These are phyloP conservation scores for Cyclanthera cordifolia DNA, from an alignment of 306 rosid genomes.

Conservation along the genomic window DNA sequence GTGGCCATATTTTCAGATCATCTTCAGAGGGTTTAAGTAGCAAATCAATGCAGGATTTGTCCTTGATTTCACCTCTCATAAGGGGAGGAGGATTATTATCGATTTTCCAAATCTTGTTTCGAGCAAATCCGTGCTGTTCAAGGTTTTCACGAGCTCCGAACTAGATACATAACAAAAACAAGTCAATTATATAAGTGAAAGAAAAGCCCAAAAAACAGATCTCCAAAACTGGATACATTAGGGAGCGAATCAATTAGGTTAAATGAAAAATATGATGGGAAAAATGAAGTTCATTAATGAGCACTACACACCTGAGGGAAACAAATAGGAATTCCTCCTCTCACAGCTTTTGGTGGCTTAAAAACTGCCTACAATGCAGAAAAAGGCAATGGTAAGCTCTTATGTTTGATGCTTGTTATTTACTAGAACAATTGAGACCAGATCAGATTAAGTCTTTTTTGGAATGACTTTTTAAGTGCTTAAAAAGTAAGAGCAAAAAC, in stretches of 20 bases:
- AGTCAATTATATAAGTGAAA: background rate
- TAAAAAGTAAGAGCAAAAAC: no score
- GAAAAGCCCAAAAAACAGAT: background rate
- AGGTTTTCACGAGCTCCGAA: constrained; percentile 60
- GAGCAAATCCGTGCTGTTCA: constrained; percentile 83
- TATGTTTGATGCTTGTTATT: background rate
- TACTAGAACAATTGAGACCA: background rate
- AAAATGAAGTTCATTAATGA: background rate
- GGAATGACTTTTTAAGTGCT: no score
- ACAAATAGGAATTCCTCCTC: constrained; percentile 94
- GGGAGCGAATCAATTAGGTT: background rate
- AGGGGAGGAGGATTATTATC: constrained; percentile 62
- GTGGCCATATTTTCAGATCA: constrained; percentile 78
- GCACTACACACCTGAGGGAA: constrained; percentile 60
- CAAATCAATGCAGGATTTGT: constrained; percentile 48
- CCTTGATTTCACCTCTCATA: constrained; percentile 30
- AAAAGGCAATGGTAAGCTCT: background rate
- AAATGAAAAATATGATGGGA: background rate
- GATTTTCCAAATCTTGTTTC: constrained; percentile 59
- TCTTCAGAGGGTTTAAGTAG: constrained; percentile 63
- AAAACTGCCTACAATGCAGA: constrained; percentile 44
- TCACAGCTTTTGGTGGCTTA: constrained; percentile 60
- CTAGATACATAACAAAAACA: constrained; percentile 22
- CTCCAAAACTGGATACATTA: constrained; percentile 24
- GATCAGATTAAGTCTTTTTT: no score